Conservation (phyloP, 768 basidiomycete genomes). For the Strobilomyces dryophilus region DNA sequence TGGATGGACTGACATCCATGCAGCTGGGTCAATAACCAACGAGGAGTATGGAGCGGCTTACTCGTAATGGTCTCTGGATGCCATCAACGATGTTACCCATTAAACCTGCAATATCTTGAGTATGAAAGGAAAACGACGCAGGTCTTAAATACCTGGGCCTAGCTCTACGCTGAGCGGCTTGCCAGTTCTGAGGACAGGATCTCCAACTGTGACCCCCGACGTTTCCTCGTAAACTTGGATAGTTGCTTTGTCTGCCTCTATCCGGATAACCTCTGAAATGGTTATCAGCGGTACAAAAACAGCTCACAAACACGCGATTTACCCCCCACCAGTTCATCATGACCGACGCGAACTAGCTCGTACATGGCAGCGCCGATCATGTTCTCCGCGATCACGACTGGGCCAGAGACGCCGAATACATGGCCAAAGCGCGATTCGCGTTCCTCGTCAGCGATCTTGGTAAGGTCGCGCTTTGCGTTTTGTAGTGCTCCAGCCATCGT, state of each 20-base stretch:
- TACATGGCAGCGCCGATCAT: conserved; percentile 97
- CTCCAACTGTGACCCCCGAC: conserved; percentile 97
- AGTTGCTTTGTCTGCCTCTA: conserved; percentile 96
- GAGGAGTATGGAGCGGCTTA: conserved; percentile 34
- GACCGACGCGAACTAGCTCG: conserved; percentile 96
- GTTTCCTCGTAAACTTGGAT: conserved; percentile 99
- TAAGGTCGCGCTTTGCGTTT: conserved; percentile 83
- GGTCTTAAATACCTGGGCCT: conserved; percentile 71
- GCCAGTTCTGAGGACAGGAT: conserved; percentile 95
- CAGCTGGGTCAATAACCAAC: conserved; percentile 1
- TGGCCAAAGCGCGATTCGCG: conserved; percentile 82
- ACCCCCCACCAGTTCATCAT: conserved; percentile 98
- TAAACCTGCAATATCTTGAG: conserved; percentile 52
- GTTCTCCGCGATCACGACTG: conserved; percentile 94
- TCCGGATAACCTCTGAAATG: conserved; percentile 90
- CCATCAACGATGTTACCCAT: conserved; percentile 99
- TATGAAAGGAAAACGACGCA: neutral
- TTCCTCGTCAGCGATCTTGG: conserved; percentile 89
- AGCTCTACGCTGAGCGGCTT: conserved; percentile 98
- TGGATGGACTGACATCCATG: conserved; percentile 65
- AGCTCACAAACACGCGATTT: conserved; percentile 18
- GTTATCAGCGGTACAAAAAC: conserved; percentile 9
- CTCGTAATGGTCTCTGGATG: conserved; percentile 88
- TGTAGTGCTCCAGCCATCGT: conserved; percentile 90
- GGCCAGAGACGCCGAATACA: conserved; percentile 95